Base-by-base conservation (phyloP, 179 eudicot genomes). In the Drosera spatulata region DNA sequence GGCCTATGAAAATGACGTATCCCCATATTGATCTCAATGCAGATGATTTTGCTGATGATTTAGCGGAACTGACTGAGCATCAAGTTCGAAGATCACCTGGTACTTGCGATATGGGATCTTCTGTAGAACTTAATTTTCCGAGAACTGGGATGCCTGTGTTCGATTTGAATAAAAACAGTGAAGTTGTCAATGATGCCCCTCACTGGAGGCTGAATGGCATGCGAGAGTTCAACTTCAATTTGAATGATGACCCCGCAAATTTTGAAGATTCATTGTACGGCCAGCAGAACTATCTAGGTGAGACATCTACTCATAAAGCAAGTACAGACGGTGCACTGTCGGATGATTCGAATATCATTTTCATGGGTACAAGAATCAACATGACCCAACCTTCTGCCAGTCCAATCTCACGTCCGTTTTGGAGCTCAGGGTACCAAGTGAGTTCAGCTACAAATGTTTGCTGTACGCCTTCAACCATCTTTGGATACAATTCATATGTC, bases 11-110 rank as follows among this genome's bases (percentile, higher is more conserved):
- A 58, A 71, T 66, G 58, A 79, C 73, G 52, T 77, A 66, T 62
- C 70, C 15, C 66, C 81, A 85, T 68, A 55, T 91, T 55, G 95
- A 88, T 79, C 83, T 91, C 61, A 91, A 86, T 65, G 77, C 82
- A 43, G 75, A 78, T 12, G 96, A 83, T 68, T 76, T 66, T 42
- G 80, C 67, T 15, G 95, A 82, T 44, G 80, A 62, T 40, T 52
- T 57, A 37, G 57, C 60, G 47, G 69, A 75, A 40, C 59, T 69
- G 47, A 38, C 62, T 1, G 67, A 66, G 38, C 68, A 77, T 61
- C 71, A 73, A 63, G 63, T 47, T 13, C 65, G 43, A 52, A 14
- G 45, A 13, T 66, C 60, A 53, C 63, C 80, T 2, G 60, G 73
- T 59, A 70, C 81, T 58, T 77, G 75, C 49, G 73, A 79, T 48